Conservation (phyloP, 169 alveolate species). For the Perkinsus marinus region DNA sequence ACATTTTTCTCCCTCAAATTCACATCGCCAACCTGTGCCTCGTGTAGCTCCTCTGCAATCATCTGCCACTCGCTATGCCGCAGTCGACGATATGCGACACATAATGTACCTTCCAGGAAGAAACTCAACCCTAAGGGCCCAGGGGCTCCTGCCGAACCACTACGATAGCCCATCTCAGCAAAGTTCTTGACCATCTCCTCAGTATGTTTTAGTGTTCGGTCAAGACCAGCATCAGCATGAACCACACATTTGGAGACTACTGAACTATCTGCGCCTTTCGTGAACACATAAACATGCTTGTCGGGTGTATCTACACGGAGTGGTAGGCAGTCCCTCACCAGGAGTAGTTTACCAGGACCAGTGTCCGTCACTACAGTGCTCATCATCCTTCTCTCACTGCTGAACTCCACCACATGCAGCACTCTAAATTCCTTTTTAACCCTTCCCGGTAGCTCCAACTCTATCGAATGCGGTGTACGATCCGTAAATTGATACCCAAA, state of each 20-base stretch:
- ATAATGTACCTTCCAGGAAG: background rate
- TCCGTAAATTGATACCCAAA: constrained; percentile 46
- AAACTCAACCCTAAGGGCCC: constrained; percentile 42
- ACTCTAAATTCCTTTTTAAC: background rate
- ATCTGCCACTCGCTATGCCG: constrained; percentile 43
- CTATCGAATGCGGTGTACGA: constrained; percentile 12
- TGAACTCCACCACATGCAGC: constrained; percentile 33
- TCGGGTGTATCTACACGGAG: constrained; percentile 26
- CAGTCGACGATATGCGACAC: constrained; percentile 19
- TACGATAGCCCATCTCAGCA: constrained; percentile 59
- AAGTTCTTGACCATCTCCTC: constrained; percentile 34
- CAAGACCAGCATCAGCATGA: background rate
- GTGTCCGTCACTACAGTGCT: constrained; percentile 19
- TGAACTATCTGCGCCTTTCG: constrained; percentile 51
- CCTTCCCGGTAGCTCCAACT: background rate
- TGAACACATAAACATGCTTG: constrained; percentile 36
- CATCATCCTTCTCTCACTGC: constrained; percentile 44
- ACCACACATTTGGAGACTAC: constrained; percentile 39
- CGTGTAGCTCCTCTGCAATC: constrained; percentile 49
- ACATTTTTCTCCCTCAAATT: constrained; percentile 46
- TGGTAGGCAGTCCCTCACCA: background rate
- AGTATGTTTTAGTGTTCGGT: constrained; percentile 23
- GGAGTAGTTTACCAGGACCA: background rate
- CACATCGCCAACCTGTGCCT: constrained; percentile 34
- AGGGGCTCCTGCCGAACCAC: constrained; percentile 69